These are phyloP conservation scores for Leccinum brunneo-olivaceum DNA, from an alignment of 1,284 basidiomycete species.

Conservation along the genomic window DNA sequence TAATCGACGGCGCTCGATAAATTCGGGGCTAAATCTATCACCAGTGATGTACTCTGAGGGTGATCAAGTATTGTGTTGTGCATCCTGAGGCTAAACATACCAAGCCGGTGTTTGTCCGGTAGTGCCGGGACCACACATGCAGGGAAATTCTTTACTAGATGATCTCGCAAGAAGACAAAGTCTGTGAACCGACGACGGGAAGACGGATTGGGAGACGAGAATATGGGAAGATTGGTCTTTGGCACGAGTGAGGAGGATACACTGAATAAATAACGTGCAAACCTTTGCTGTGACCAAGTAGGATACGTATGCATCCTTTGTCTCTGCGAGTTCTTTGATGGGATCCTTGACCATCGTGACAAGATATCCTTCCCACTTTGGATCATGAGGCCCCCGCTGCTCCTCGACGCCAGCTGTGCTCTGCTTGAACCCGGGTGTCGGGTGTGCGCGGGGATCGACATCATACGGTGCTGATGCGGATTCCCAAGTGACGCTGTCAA, in stretches of 20 bases:
- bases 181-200: conserved; percentile 91
- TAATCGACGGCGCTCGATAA: conserved; percentile 85
- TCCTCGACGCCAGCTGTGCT: conserved; percentile 62
- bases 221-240: conserved; percentile 79
- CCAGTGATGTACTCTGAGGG: conserved; percentile 89
- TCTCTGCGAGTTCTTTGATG: conserved; percentile 91
- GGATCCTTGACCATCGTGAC: conserved; percentile 85
- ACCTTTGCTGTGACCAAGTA: conserved; percentile 91
- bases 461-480: conserved; percentile 55
- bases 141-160: conserved; percentile 88
- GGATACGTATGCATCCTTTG: conserved; percentile 94
- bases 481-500: conserved; percentile 83
- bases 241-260: conserved; percentile 4
- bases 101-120: conserved; percentile 93
- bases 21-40: conserved; percentile 94
- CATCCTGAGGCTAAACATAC: conserved; percentile 41
- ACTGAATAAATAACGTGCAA: conserved; percentile 17
- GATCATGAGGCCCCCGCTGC: conserved; percentile 57
- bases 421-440: conserved; percentile 69
- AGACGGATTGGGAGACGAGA: conserved; percentile 65
- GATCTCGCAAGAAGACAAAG: conserved; percentile 89
- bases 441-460: conserved; percentile 32
- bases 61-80: conserved; percentile 5
- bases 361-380: conserved; percentile 88
- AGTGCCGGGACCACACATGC: conserved; percentile 95